Evolutionary conservation across 176 grass and related monocot genomes (phyloP).

Genomic region (Cenchrus americanus): DNA sequence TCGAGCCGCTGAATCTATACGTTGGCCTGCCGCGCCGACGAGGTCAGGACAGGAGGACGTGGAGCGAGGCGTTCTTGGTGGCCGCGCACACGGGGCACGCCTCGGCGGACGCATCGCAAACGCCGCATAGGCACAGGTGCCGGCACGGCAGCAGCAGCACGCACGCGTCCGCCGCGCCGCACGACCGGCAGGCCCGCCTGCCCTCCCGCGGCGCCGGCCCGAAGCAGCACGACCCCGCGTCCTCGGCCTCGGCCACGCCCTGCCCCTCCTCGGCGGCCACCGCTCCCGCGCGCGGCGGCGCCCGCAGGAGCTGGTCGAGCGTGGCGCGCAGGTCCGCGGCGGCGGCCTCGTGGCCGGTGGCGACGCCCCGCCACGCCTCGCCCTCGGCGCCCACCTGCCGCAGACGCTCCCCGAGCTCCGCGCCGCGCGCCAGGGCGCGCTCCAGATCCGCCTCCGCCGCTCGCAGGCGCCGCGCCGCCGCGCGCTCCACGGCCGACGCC

Average conservation of each 20-base stretch:
- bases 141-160: conserved; percentile 72
- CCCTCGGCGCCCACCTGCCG: conserved; percentile 51
- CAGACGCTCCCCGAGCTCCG: conserved; percentile 59
- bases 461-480: conserved; percentile 29
- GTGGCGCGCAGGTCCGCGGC: conserved; percentile 47
- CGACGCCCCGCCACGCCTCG: conserved; percentile 58
- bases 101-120: neutral
- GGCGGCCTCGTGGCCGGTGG: conserved; percentile 54
- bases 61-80: conserved; percentile 28
- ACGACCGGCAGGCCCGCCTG: conserved; percentile 42
- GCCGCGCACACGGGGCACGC: conserved; percentile 34
- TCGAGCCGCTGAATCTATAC: neutral
- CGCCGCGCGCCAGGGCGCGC: conserved; percentile 36
- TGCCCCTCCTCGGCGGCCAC: conserved; percentile 8
- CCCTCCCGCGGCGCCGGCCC: neutral
- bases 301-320: conserved; percentile 46
- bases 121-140: conserved; percentile 69
- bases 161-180: conserved; percentile 54
- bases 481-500: conserved; percentile 38
- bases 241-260: conserved; percentile 42
- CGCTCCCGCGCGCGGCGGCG: neutral
- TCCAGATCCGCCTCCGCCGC: conserved; percentile 53
- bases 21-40: neutral
- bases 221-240: conserved; percentile 72
- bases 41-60: conserved; percentile 13